Conservation (phyloP, 139 green algal genomes). For the Raphidocelis subcapitata region DNA sequence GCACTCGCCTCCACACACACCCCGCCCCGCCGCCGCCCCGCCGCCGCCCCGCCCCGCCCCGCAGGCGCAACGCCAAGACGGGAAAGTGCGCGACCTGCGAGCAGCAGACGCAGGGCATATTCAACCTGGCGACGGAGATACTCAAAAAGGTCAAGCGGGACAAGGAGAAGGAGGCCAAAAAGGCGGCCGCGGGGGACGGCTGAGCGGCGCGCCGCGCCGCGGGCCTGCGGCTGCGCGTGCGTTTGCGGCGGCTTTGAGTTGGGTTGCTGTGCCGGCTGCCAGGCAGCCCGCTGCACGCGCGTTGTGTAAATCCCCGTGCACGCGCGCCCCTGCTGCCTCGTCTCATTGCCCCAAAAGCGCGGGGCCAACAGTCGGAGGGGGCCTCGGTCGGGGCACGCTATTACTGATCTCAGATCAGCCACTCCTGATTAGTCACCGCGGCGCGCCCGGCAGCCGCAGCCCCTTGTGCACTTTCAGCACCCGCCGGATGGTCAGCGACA, state of each 20-base stretch:
- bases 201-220: no score
- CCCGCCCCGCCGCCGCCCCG: background rate
- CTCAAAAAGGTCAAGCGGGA: constrained; percentile 76
- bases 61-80: constrained; percentile 73
- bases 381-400: no score
- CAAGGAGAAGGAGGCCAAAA: constrained; percentile 37
- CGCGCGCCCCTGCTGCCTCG: no score
- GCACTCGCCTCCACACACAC: background rate
- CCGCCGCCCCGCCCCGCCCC: background rate
- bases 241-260: no score
- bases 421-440: background rate
- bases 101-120: constrained; percentile 89
- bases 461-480: constrained; percentile 39
- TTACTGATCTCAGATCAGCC: background rate
- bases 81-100: constrained; percentile 91
- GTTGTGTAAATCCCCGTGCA: no score
- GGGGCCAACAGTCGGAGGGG: no score
- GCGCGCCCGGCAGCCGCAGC: background rate
- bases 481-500: constrained; percentile 49
- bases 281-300: no score
- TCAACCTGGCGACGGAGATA: constrained; percentile 95
- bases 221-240: no score
- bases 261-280: no score
- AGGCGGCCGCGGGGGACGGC: background rate
- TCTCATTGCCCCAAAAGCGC: no score